Percentiles rank a stretch among this genome's conserved stretches.
Conservation (phyloP, 2,329 filamentous ascomycete genomes). For the Colletotrichum kahawae region DNA sequence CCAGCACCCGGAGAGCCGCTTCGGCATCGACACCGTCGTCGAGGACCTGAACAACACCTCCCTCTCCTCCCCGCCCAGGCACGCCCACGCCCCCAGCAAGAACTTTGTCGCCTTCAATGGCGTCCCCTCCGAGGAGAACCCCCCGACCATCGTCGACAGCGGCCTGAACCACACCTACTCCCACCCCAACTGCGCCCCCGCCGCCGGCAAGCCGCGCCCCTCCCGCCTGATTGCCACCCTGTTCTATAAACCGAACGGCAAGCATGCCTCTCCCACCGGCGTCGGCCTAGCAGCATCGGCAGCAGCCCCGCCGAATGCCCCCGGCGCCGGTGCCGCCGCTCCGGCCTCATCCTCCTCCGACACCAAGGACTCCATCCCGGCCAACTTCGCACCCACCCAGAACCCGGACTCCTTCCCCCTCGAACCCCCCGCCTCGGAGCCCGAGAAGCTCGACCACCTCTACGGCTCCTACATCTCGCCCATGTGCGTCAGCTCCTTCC, state of each 20-base stretch:
- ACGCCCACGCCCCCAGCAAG: conserved; percentile 26
- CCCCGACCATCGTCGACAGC: conserved; percentile 65
- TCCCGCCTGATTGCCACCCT: conserved; percentile 68
- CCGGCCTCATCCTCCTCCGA: conserved; percentile 31
- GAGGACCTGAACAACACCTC: conserved; percentile 53
- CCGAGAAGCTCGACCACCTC: conserved; percentile 66
- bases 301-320: neutral
- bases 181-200: conserved; percentile 68
- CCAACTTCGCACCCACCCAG: conserved; percentile 64
- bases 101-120: conserved; percentile 60
- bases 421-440: conserved; percentile 60
- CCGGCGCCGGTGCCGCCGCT: neutral
- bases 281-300: neutral
- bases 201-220: conserved; percentile 46
- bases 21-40: conserved; percentile 69
- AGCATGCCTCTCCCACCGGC: neutral
- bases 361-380: conserved; percentile 44
- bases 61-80: conserved; percentile 35
- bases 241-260: conserved; percentile 60
- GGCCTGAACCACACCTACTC: conserved; percentile 67
- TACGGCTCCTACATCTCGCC: conserved; percentile 71
- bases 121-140: conserved; percentile 63
- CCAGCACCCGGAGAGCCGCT: conserved; percentile 57
- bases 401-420: conserved; percentile 64
- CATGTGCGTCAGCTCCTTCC: conserved; percentile 68